Evolutionary conservation across 2,329 filamentous ascomycete species (phyloP).

Genomic region (Fusarium papillatum): DNA sequence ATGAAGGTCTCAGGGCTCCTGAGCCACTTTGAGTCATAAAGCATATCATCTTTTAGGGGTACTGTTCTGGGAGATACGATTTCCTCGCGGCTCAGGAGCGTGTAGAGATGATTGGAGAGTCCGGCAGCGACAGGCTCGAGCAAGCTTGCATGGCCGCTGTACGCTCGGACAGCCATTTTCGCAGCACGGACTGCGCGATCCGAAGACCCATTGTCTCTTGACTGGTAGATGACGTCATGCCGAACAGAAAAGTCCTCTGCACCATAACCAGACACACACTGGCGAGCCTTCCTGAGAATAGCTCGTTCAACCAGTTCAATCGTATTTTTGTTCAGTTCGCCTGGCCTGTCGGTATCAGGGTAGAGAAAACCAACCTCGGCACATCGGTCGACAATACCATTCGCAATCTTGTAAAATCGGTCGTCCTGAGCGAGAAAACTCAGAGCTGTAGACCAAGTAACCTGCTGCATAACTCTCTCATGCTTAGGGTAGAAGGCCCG

Average conservation of each 20-base stretch:
- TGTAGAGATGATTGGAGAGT: neutral
- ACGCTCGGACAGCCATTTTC: slow-evolving; percentile 1
- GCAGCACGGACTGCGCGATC: neutral
- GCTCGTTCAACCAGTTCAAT: slow-evolving; percentile 24
- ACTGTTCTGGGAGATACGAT: neutral
- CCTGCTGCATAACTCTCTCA: slow-evolving; percentile 59
- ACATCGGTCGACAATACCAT: neutral
- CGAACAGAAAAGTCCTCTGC: slow-evolving; percentile 29
- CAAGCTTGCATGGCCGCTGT: neutral
- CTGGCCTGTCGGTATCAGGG: neutral
- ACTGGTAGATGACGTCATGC: slow-evolving; percentile 20
- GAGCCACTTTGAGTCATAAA: slow-evolving; percentile 36
- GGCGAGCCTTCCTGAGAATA: slow-evolving; percentile 21
- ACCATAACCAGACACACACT: slow-evolving; percentile 31
- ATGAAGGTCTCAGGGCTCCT: neutral
- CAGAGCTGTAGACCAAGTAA: slow-evolving; percentile 56
- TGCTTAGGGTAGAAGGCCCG: slow-evolving; percentile 60
- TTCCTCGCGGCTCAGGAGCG: neutral
- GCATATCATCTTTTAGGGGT: neutral
- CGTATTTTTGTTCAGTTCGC: fast-evolving
- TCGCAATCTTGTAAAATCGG: slow-evolving; percentile 47
- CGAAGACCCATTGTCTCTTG: slow-evolving; percentile 11
- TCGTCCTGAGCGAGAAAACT: slow-evolving; percentile 60
- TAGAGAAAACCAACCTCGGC: slow-evolving; percentile 27
- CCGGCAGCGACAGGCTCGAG: neutral